Percentiles rank a stretch among this genome's conserved stretches.
Conservation (phyloP, 495 filamentous ascomycete species). For the Coniosporium apollinis region DNA sequence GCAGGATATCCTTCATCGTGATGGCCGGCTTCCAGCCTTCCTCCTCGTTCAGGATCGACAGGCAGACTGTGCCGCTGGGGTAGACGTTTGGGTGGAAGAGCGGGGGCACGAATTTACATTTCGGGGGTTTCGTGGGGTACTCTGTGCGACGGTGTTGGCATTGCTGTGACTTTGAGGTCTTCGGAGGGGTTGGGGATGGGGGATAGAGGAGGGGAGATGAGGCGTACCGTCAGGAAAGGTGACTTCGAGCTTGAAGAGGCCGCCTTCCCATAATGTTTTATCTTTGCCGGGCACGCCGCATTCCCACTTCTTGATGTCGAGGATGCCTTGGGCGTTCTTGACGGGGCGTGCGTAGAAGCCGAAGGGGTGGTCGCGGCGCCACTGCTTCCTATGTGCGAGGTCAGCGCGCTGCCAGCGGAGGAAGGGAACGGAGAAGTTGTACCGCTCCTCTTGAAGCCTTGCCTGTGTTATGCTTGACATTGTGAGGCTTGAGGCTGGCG, state of each 20-base stretch:
- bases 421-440: conserved; percentile 13
- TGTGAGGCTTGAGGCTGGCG: too few relatives aligned
- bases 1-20: conserved; percentile 90
- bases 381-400: conserved; percentile 56
- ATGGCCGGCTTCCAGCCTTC: conserved; percentile 98
- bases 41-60: conserved; percentile 96
- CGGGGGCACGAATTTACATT: conserved; percentile 96
- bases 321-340: conserved; percentile 57
- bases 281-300: conserved; percentile 92
- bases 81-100: conserved; percentile 99
- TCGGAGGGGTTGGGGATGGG: not conserved
- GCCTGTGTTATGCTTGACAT: too few relatives aligned
- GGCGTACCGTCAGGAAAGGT: conserved; percentile 84
- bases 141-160: conserved; percentile 36
- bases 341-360: conserved; percentile 88
- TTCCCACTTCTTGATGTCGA: conserved; percentile 92
- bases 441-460: conserved; percentile 88
- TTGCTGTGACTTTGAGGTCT: conserved; percentile 10
- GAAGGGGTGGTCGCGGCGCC: conserved; percentile 92
- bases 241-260: conserved; percentile 83
- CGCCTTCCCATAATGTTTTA: conserved; percentile 92
- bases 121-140: conserved; percentile 96
- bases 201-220: not conserved
- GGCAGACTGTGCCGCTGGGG: conserved; percentile 90
- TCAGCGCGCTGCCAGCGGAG: conserved; percentile 7